phyloP scores from a whole-genome alignment of 1,139 yeast species.

The Hansenula anomala region DNA sequence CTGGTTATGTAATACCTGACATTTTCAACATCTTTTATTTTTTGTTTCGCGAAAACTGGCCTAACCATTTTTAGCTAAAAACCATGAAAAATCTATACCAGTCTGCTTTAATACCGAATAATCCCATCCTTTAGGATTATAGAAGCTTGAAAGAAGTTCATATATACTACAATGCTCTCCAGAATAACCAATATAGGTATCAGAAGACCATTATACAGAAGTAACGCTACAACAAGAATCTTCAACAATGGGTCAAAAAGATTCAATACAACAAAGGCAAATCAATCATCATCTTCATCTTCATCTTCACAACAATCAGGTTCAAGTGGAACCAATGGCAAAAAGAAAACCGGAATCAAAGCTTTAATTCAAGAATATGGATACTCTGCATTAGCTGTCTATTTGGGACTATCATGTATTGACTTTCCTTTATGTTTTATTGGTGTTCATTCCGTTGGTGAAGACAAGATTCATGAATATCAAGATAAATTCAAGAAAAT shows the following conservation, averaged over 20 bases:
- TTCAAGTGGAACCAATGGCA: not conserved
- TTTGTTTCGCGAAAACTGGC: too few species aligned
- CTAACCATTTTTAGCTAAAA: too few species aligned
- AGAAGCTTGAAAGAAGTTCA: too few species aligned
- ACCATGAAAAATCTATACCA: too few species aligned
- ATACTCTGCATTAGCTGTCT: constrained; percentile 84
- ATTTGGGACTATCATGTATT: constrained; percentile 59
- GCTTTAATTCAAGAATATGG: constrained; percentile 84
- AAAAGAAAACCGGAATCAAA: constrained; percentile 49
- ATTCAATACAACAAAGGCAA: constrained; percentile 10
- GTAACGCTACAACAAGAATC: constrained; percentile 2
- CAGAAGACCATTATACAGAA: constrained; percentile 3
- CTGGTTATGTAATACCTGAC: too few species aligned
- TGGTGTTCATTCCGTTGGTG: constrained; percentile 82
- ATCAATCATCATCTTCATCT: constrained; percentile 2
- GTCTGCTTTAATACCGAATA: too few species aligned
- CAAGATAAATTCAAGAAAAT: constrained; percentile 57
- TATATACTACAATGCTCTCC: constrained; percentile 2
- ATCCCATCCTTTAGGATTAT: too few species aligned
- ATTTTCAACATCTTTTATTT: too few species aligned
- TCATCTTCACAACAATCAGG: not conserved
- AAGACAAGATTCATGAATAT: constrained; percentile 64
- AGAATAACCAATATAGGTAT: constrained; percentile 6
- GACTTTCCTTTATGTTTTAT: constrained; percentile 84
- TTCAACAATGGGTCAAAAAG: constrained; percentile 5